Evolutionary conservation across 73 alveolate genomes (phyloP).

Genomic region (Stentor coeruleus): DNA sequence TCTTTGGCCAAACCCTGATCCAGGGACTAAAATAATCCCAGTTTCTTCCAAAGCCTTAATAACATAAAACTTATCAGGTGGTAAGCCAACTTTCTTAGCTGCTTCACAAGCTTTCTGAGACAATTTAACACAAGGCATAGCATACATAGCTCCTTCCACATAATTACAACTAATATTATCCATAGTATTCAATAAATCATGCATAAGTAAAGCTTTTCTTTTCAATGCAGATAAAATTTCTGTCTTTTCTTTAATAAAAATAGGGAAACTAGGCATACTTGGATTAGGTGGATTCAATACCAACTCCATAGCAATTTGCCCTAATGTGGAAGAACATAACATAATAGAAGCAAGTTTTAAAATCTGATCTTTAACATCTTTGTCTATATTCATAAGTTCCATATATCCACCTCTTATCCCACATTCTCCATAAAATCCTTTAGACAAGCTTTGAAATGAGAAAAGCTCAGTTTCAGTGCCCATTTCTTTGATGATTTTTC

Average conservation of each 20-base stretch:
- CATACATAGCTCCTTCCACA: slow-evolving; percentile 90
- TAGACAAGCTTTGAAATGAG: slow-evolving; percentile 72
- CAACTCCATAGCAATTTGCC: slow-evolving; percentile 64
- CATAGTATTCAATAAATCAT: slow-evolving; percentile 51
- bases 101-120: slow-evolving; percentile 49
- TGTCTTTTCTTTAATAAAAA: slow-evolving; percentile 45
- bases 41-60: slow-evolving; percentile 62
- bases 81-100: slow-evolving; percentile 46
- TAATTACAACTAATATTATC: slow-evolving; percentile 53
- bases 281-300: slow-evolving; percentile 63
- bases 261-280: slow-evolving; percentile 58
- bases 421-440: slow-evolving; percentile 91
- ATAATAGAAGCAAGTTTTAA: slow-evolving; percentile 55
- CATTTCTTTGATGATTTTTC: slow-evolving; percentile 64
- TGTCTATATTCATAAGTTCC: slow-evolving; percentile 57
- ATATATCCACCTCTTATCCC: slow-evolving; percentile 93
- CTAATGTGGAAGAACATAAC: slow-evolving; percentile 81
- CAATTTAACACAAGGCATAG: slow-evolving; percentile 62
- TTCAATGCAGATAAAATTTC: slow-evolving; percentile 45
- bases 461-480: slow-evolving; percentile 60
- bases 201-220: slow-evolving; percentile 57
- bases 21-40: slow-evolving; percentile 88
- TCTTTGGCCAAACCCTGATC: slow-evolving; percentile 86
- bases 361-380: slow-evolving; percentile 50
- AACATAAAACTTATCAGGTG: slow-evolving; percentile 69